Evolutionary conservation across 2,329 filamentous ascomycete species (phyloP), one percentile per base, ranked within the genome.

Genomic region (Penicillium sp.): DNA sequence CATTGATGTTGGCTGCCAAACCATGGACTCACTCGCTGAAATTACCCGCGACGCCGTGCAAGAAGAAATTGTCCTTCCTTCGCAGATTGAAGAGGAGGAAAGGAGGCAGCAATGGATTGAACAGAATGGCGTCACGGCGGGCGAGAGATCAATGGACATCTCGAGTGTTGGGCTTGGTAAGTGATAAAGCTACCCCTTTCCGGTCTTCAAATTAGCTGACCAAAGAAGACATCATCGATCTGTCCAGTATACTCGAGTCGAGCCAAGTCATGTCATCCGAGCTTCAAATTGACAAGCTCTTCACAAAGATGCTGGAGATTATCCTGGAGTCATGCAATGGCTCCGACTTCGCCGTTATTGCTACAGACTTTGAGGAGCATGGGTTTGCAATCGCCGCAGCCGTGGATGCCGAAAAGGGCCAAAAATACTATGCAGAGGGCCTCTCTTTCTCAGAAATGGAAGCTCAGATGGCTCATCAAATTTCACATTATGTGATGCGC

Each of bases 211-310:
- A 2, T 25, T 6, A 27, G 46, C 42, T 46, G 30, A 56, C 41
- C 42, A 40, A 61, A 3, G 75, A 76, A 31, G 83, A 86, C 62
- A 84, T 87, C 63, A 80, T 87, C 48, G 84, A 86, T 64, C 65
- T 86, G 14, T 81, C 81, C 2, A 83, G 80, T 38, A 86, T 87
- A 41, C 74, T 87, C 4, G 82, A 86, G 58, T 85, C 82, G 24
- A 85, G 81, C 48, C 83, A 86, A 64, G 76, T 86, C 5, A 78
- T 87, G 58, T 86, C 83, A 6, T 85, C 82, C 13, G 83, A 86
- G 61, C 73, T 87, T 14, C 79, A 85, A 54, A 81, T 86, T 38
- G 83, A 86, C 53, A 81, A 79, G 44, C 73, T 87, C 3, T 72
- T 86, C 49, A 76, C 78, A 2, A 85, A 85, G 66, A 84, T 87